Conservation (phyloP, 306 rosid species). For the cucumber (Cucumis sativus) region Cucumber_9930_V3 NC_026660.2:30955001-30955500, state of each 20-base stretch:
- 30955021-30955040: not conserved
- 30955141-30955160: not conserved
- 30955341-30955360: not conserved
- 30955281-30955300: not conserved
- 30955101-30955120: constrained; percentile 21
- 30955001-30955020: not conserved
- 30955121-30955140: constrained; percentile 1
- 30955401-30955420: not conserved
- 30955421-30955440: constrained; percentile 42
- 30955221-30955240: not conserved
- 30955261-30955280: too few relatives aligned
- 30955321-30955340: not conserved
- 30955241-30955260: not conserved
- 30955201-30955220: not conserved
- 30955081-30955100: constrained; percentile 62
- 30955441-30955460: constrained; percentile 84
- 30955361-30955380: not conserved
- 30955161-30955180: not conserved
- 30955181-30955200: not conserved
- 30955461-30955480: constrained; percentile 89
- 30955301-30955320: not conserved
- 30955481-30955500: constrained; percentile 42
- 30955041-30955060: not conserved
- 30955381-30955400: not conserved
- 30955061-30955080: constrained; percentile 72